Conservation (phyloP, 176 grass and related monocot genomes). For the Leersia perrieri region DNA sequence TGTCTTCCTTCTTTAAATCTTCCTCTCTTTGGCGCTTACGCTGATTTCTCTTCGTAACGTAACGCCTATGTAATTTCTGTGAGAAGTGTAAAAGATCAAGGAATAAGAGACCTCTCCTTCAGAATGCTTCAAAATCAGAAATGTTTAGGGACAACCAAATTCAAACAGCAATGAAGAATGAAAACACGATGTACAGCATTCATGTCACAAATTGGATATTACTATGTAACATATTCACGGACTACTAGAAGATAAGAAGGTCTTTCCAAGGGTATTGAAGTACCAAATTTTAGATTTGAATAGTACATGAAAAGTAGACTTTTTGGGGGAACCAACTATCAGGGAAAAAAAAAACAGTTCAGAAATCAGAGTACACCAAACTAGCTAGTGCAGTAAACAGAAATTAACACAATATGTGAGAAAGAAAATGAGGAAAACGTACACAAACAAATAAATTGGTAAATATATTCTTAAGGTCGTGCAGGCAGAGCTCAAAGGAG, state of each 20-base stretch:
- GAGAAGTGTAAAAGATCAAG: conserved; percentile 8
- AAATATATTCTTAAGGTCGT: background rate
- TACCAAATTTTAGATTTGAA: background rate
- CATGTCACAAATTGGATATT: conserved; percentile 16
- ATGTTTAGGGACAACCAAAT: background rate
- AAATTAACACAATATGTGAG: background rate
- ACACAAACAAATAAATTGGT: background rate
- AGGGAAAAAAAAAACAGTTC: background rate
- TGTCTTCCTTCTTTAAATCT: conserved; percentile 68
- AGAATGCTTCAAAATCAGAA: background rate
- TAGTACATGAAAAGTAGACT: background rate
- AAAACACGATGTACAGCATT: background rate
- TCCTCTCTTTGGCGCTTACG: conserved; percentile 92
- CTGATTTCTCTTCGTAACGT: conserved; percentile 64
- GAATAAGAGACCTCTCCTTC: background rate
- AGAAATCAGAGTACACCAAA: background rate
- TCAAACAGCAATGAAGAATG: background rate
- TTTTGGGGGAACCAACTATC: background rate
- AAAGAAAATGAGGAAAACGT: background rate
- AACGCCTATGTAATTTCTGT: conserved; percentile 63
- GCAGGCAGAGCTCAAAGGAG: conserved; percentile 22
- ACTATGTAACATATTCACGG: background rate
- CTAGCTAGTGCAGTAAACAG: background rate
- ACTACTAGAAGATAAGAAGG: too few species aligned
- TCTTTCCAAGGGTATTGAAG: background rate